phyloP scores from a whole-genome alignment of 2,329 filamentous ascomycete genomes.

The Akanthomyces uredinophilus region DNA sequence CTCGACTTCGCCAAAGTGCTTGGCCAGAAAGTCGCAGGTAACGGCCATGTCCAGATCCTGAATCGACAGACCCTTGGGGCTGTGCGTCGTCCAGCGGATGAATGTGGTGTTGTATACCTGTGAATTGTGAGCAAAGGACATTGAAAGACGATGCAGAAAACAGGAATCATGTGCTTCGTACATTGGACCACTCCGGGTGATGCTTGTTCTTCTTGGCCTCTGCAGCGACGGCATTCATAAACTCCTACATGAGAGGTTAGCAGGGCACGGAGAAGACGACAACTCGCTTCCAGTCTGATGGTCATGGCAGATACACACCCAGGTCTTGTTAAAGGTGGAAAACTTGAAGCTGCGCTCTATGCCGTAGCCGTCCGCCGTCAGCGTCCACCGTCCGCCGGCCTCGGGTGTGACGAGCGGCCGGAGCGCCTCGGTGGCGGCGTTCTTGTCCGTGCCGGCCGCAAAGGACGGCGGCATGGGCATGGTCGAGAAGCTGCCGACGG shows the following conservation, averaged over 20 bases:
- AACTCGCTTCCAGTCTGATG: too few relatives aligned
- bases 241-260: conserved; percentile 45
- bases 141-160: background rate
- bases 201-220: conserved; percentile 65
- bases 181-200: conserved; percentile 74
- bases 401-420: conserved; percentile 36
- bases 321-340: conserved; percentile 60
- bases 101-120: conserved; percentile 66
- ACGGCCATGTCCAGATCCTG: conserved; percentile 59
- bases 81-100: conserved; percentile 70
- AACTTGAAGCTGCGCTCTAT: conserved; percentile 59
- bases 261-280: too few relatives aligned
- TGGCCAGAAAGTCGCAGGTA: conserved; percentile 56
- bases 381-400: conserved; percentile 40
- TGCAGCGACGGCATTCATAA: conserved; percentile 67
- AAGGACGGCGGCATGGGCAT: conserved; percentile 34
- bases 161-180: conserved; percentile 28
- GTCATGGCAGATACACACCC: conserved; percentile 41
- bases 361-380: conserved; percentile 47
- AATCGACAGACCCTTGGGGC: conserved; percentile 57
- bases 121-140: background rate
- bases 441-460: conserved; percentile 41
- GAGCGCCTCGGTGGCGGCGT: conserved; percentile 30
- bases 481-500: conserved; percentile 15
- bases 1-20: conserved; percentile 50